A percentile compares a stretch with the other conserved stretches of the same genome.
Conservation (phyloP, 1,284 basidiomycete genomes). For the Stygiomarasmius scandens region DNA sequence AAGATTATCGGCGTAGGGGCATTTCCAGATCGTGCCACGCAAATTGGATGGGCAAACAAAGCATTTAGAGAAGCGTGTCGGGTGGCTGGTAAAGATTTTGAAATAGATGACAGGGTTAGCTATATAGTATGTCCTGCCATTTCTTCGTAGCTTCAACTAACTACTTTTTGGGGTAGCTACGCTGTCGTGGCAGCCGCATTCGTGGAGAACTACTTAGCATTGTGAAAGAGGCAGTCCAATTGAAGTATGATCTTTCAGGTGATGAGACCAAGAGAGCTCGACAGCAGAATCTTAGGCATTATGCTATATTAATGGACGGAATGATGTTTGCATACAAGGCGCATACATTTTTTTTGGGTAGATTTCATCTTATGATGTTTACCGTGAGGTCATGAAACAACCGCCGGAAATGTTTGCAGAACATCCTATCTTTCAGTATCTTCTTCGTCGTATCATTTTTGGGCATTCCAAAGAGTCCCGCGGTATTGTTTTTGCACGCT, state of each 20-base stretch:
- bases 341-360: background rate
- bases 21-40: background rate
- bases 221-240: background rate
- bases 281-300: background rate
- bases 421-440: constrained; percentile 1
- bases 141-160: background rate
- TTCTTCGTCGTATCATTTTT: constrained; percentile 5
- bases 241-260: background rate
- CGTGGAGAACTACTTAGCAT: background rate
- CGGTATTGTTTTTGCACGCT: constrained; percentile 3
- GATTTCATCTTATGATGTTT: background rate
- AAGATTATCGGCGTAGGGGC: background rate
- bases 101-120: background rate
- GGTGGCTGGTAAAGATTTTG: background rate
- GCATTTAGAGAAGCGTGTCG: background rate
- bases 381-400: background rate
- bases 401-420: background rate
- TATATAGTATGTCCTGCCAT: background rate
- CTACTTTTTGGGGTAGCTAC: background rate
- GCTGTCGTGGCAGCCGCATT: constrained; percentile 3
- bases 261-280: background rate
- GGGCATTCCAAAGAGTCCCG: background rate
- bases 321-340: constrained; percentile 4
- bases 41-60: background rate
- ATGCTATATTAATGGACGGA: background rate